Conservation (phyloP, 2,329 filamentous ascomycete species). For the Cercospora sojina region DNA sequence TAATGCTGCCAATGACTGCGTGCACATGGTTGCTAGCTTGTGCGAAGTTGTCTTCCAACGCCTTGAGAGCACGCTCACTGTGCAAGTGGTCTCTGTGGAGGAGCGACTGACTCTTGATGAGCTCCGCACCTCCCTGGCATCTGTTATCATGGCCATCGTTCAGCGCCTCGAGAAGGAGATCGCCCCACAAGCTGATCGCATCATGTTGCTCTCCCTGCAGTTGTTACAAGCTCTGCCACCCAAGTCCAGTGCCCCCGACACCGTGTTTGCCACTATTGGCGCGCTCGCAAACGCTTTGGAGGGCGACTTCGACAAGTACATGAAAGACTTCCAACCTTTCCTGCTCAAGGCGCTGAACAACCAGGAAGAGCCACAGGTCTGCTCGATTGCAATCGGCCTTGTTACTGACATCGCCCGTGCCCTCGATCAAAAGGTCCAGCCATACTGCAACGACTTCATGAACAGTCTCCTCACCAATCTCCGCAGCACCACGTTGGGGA, state of each 20-base stretch:
- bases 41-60: slow-evolving; percentile 88
- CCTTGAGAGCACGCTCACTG: slow-evolving; percentile 81
- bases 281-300: slow-evolving; percentile 89
- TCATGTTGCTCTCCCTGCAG: slow-evolving; percentile 85
- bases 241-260: slow-evolving; percentile 93
- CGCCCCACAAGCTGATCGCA: slow-evolving; percentile 82
- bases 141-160: slow-evolving; percentile 87
- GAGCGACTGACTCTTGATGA: slow-evolving; percentile 95
- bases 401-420: slow-evolving; percentile 95
- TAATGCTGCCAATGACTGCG: slow-evolving; percentile 83
- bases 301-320: slow-evolving; percentile 93
- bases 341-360: slow-evolving; percentile 92
- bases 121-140: slow-evolving; percentile 93
- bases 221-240: slow-evolving; percentile 73
- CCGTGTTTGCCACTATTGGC: slow-evolving; percentile 87
- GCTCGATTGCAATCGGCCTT: slow-evolving; percentile 94
- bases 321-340: slow-evolving; percentile 91
- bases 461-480: slow-evolving; percentile 94
- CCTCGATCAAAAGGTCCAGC: slow-evolving; percentile 83
- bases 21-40: slow-evolving; percentile 75
- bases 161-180: slow-evolving; percentile 90
- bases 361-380: slow-evolving; percentile 90
- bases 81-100: slow-evolving; percentile 96
- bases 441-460: slow-evolving; percentile 97
- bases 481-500: slow-evolving; percentile 78